Percentiles rank a stretch among this genome's conserved stretches.
Evolutionary conservation across 805 yeast species (phyloP).

Genomic region (Jamesozyma lodderae): DNA sequence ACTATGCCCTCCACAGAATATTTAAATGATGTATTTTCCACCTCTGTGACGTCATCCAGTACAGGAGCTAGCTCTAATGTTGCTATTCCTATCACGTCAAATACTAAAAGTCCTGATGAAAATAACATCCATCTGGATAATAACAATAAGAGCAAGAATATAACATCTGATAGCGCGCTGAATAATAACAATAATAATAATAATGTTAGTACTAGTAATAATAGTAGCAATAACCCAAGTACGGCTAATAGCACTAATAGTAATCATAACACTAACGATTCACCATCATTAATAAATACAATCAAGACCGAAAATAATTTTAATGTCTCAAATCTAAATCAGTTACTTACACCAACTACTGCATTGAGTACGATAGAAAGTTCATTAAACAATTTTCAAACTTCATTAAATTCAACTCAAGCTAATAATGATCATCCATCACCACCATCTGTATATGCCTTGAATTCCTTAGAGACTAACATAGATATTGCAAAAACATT

Average conservation of each 20-base stretch:
- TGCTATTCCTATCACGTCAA: neutral
- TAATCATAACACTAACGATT: neutral
- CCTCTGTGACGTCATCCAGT: constrained; percentile 1
- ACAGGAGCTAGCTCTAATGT: neutral
- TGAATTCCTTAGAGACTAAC: constrained; percentile 16
- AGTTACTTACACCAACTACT: constrained; percentile 5
- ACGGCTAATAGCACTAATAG: neutral
- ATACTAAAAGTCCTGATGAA: neutral
- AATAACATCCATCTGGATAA: neutral
- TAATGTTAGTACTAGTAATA: neutral
- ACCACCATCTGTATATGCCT: neutral
- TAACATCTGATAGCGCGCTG: neutral
- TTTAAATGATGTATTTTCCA: constrained; percentile 18
- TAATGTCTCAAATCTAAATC: constrained; percentile 14
- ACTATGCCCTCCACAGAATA: constrained; percentile 16
- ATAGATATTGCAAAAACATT: constrained; percentile 28
- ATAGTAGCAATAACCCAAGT: neutral
- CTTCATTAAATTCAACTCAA: constrained; percentile 1
- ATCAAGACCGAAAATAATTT: constrained; percentile 3
- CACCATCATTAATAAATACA: neutral
- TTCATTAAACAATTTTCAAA: neutral
- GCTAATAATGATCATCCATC: neutral
- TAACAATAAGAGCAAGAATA: neutral
- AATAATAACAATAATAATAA: neutral
- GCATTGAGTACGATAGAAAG: neutral